These are phyloP conservation scores for Akanthomyces muscarius DNA, from an alignment of 2,329 filamentous ascomycete species.

Conservation along the genomic window DNA sequence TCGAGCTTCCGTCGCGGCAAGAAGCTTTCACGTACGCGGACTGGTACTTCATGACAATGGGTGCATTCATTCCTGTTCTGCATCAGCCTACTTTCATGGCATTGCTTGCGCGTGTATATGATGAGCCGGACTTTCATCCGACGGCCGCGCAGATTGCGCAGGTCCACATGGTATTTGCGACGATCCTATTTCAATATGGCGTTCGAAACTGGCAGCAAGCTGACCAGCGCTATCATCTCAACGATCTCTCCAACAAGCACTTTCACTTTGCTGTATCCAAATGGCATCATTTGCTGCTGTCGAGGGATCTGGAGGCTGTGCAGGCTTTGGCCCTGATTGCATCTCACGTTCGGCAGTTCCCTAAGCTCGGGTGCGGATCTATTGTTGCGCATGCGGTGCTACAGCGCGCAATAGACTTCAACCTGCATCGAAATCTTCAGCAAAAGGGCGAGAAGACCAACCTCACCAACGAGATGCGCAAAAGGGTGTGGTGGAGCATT, in stretches of 20 bases:
- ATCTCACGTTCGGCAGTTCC: conserved; percentile 69
- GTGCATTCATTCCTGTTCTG: conserved; percentile 70
- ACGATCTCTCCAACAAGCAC: conserved; percentile 67
- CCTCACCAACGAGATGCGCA: conserved; percentile 71
- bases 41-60: conserved; percentile 71
- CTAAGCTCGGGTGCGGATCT: conserved; percentile 72
- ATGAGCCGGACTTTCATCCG: conserved; percentile 61
- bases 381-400: conserved; percentile 63
- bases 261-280: conserved; percentile 72
- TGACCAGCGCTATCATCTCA: conserved; percentile 50
- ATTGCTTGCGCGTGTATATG: conserved; percentile 63
- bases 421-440: conserved; percentile 68
- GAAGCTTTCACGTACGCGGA: conserved; percentile 66
- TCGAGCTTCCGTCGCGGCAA: conserved; percentile 58
- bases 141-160: conserved; percentile 62
- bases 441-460: conserved; percentile 41
- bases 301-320: conserved; percentile 61
- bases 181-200: conserved; percentile 74
- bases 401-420: conserved; percentile 67
- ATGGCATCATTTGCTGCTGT: conserved; percentile 60
- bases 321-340: conserved; percentile 72
- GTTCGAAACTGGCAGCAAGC: conserved; percentile 59
- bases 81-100: conserved; percentile 70
- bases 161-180: conserved; percentile 75
- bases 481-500: conserved; percentile 73